A percentile compares a stretch with the other conserved stretches of the same genome.
These are phyloP conservation scores for Nakazawaea populi DNA, from an alignment of 805 yeast species.

Conservation along the genomic window DNA sequence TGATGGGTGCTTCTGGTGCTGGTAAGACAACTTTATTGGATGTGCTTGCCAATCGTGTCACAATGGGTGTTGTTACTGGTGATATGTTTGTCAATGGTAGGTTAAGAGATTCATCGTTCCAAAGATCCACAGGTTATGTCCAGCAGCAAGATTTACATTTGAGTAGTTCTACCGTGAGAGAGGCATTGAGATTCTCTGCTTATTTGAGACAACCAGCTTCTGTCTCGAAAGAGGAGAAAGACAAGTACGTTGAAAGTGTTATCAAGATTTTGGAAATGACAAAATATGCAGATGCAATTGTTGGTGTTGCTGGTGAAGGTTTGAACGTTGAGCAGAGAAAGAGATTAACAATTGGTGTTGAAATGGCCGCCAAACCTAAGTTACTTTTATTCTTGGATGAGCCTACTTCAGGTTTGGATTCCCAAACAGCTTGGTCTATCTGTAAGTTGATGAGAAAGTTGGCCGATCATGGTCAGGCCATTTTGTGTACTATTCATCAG, in stretches of 20 bases:
- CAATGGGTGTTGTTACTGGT: slow-evolving; percentile 66
- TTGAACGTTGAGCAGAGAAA: slow-evolving; percentile 36
- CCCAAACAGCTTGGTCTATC: slow-evolving; percentile 48
- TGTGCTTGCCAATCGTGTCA: slow-evolving; percentile 65
- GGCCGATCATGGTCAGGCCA: slow-evolving; percentile 42
- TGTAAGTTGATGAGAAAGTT: slow-evolving; percentile 36
- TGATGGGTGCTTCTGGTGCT: slow-evolving; percentile 87
- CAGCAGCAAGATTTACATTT: slow-evolving; percentile 53
- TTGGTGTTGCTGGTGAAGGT: slow-evolving; percentile 32
- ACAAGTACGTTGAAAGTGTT: slow-evolving; percentile 36
- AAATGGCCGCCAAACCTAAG: slow-evolving; percentile 41
- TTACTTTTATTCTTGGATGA: slow-evolving; percentile 42
- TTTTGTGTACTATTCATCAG: slow-evolving; percentile 52
- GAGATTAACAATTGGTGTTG: slow-evolving; percentile 39
- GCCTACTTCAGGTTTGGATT: slow-evolving; percentile 49
- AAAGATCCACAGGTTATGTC: slow-evolving; percentile 73
- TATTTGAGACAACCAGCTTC: slow-evolving; percentile 30
- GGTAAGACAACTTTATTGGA: slow-evolving; percentile 78
- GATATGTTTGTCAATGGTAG: slow-evolving; percentile 69
- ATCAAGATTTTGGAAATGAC: slow-evolving; percentile 37
- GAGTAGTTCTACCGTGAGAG: slow-evolving; percentile 38
- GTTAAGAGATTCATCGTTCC: slow-evolving; percentile 59
- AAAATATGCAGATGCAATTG: slow-evolving; percentile 39
- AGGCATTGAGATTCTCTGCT: slow-evolving; percentile 38
- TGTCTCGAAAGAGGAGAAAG: slow-evolving; percentile 30